Evolutionary conservation across 164 flowering plant genomes (phyloP).

Genomic region (Magnolia changhungtana): DNA sequence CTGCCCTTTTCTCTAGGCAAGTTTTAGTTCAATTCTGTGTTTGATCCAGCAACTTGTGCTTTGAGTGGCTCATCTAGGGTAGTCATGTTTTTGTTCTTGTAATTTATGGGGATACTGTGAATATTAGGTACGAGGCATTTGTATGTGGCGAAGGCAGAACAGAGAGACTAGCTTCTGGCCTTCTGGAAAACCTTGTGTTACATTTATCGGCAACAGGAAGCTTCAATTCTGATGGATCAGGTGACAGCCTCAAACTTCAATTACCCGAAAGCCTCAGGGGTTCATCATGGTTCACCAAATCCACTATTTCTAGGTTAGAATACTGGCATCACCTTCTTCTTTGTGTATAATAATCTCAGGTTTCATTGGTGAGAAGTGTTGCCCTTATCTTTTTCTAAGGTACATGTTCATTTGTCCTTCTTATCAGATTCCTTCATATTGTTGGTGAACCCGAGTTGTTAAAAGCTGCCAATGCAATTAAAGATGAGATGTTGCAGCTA

Average conservation of each 20-base stretch:
- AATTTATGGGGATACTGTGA: neutral
- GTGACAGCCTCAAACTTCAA: conserved; percentile 45
- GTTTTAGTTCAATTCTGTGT: neutral
- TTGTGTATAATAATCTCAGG: neutral
- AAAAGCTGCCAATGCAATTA: conserved; percentile 30
- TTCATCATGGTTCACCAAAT: conserved; percentile 72
- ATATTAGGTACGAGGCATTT: conserved; percentile 64
- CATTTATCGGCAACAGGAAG: conserved; percentile 45
- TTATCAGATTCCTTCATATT: conserved; percentile 60
- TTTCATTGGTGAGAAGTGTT: neutral
- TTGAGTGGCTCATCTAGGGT: neutral
- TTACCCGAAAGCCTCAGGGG: conserved; percentile 35
- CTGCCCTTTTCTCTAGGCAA: neutral
- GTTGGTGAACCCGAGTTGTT: conserved; percentile 45
- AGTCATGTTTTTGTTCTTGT: neutral
- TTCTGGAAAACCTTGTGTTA: conserved; percentile 45
- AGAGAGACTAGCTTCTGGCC: conserved; percentile 56
- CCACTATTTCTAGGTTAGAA: conserved; percentile 60
- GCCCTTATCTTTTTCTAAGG: neutral
- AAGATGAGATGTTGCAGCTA: conserved; percentile 72
- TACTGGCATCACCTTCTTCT: neutral
- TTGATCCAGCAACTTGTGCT: neutral
- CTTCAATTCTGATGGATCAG: conserved; percentile 30
- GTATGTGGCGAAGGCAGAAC: conserved; percentile 30
- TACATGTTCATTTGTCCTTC: neutral